A percentile compares a stretch with the other conserved stretches of the same genome.
Conservation (phyloP, 768 basidiomycete genomes). For the Lactifluus subvellereus region DNA sequence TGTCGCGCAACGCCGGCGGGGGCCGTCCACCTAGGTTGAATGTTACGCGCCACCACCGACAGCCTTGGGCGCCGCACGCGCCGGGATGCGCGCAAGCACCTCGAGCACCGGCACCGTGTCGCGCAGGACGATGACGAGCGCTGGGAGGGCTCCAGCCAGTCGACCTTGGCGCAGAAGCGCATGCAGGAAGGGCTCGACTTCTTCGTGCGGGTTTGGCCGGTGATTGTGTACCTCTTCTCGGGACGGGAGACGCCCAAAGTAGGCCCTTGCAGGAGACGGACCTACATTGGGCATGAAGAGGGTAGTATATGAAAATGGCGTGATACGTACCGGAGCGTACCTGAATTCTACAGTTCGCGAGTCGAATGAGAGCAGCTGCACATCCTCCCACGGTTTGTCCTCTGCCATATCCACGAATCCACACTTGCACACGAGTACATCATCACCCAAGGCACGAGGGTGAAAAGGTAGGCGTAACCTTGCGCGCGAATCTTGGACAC, state of each 20-base stretch:
- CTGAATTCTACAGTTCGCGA: slow-evolving; percentile 85
- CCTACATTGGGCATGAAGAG: slow-evolving; percentile 34
- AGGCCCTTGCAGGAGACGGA: slow-evolving; percentile 75
- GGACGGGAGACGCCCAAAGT: slow-evolving; percentile 49
- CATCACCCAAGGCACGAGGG: neutral
- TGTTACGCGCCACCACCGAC: slow-evolving; percentile 78
- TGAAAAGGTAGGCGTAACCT: slow-evolving; percentile 46
- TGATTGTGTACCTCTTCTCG: slow-evolving; percentile 26
- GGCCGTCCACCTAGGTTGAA: slow-evolving; percentile 26
- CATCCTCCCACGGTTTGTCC: slow-evolving; percentile 62
- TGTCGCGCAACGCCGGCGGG: slow-evolving; percentile 32
- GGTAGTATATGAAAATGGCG: neutral
- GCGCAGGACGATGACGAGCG: slow-evolving; percentile 61
- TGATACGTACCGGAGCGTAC: slow-evolving; percentile 52
- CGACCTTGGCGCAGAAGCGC: slow-evolving; percentile 63
- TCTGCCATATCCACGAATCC: slow-evolving; percentile 84
- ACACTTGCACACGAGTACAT: neutral
- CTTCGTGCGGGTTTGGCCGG: slow-evolving; percentile 68
- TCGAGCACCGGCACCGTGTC: slow-evolving; percentile 74
- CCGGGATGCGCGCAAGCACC: slow-evolving; percentile 55
- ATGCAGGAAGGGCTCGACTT: slow-evolving; percentile 68
- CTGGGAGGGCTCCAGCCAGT: slow-evolving; percentile 58
- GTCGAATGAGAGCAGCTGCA: slow-evolving; percentile 84
- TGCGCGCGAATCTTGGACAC: slow-evolving; percentile 91
- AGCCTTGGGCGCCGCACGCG: slow-evolving; percentile 52